Base-by-base conservation (phyloP, 345 rosid species). In the Gynandropsis gynandra region DNA sequence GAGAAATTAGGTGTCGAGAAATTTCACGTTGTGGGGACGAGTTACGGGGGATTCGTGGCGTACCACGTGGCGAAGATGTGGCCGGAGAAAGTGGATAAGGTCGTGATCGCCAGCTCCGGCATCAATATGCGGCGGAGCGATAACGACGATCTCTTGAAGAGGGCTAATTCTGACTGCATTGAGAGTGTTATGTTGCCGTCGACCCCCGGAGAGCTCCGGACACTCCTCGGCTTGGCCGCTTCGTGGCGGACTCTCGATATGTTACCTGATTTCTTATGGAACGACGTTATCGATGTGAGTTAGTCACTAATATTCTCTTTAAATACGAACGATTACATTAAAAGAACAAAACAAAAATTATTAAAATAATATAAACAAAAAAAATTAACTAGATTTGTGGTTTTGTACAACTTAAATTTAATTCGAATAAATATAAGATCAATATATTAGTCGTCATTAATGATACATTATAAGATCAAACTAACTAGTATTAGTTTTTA, bases 11-110 rank as follows among this genome's bases (percentile, higher is more conserved):
- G 71, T 8, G 70, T 81, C 35, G 51, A 60, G 38, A 77, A 66
- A 69, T 90, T 63, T 21, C 60, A 67, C 16, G 69, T 90, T 0
- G 56, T 73, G 55, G 96, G 98, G 14, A 90, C 96, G 7, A 90
- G 98, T 68, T 89, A 89, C 32, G 97, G 97, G 0, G 97, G 97
- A 29, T 75, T 90, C 34, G 95, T 90, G 35, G 82, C 95, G n/a
- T 84, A 82, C 68, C 77, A 78, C 15, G 19, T 84, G 80, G 98
- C 92, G 10, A 79, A 43, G 62, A 56, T 76, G 89, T 63, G 62
- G 72, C 89, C 95, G 10, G 76, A 77, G 34, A 84, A 65, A 66
- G 85, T 87, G 43, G 82, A 68, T 46, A 90, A 78, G 69, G 96
- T 87, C 59, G 89, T 87, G 62, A 56, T 89, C 0, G 97, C 94